Conservation (phyloP, 805 yeast genomes). For the Saccharomycopsis sp. region DNA sequence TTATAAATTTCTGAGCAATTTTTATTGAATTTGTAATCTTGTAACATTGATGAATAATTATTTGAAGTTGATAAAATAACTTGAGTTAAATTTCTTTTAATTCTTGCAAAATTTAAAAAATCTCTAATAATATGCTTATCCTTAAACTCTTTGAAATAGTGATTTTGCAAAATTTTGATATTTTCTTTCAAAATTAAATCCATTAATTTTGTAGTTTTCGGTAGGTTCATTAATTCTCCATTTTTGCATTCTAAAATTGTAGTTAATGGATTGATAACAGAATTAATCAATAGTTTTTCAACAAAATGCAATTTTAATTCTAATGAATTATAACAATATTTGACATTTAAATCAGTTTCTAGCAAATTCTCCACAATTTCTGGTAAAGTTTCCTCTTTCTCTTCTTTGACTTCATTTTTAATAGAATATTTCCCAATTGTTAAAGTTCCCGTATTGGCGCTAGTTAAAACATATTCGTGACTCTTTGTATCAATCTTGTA, state of each 20-base stretch:
- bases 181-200: slow-evolving; percentile 34
- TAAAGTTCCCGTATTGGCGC: slow-evolving; percentile 54
- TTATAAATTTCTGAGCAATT: slow-evolving; percentile 68
- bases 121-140: slow-evolving; percentile 25
- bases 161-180: slow-evolving; percentile 28
- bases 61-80: slow-evolving; percentile 38
- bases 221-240: slow-evolving; percentile 48
- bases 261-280: slow-evolving; percentile 77
- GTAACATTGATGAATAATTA: slow-evolving; percentile 45
- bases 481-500: slow-evolving; percentile 33
- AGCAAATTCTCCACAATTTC: slow-evolving; percentile 24
- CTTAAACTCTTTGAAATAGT: background rate
- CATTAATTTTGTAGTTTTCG: slow-evolving; percentile 27
- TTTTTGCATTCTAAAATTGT: slow-evolving; percentile 69
- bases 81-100: slow-evolving; percentile 29
- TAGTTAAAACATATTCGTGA: slow-evolving; percentile 42
- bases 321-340: slow-evolving; percentile 30
- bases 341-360: slow-evolving; percentile 23
- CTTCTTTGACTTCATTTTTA: background rate
- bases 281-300: slow-evolving; percentile 69
- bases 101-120: slow-evolving; percentile 25
- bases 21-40: slow-evolving; percentile 38
- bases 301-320: slow-evolving; percentile 50
- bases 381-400: slow-evolving; percentile 13
- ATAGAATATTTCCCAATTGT: slow-evolving; percentile 27